Evolutionary conservation across 1,284 basidiomycete genomes (phyloP), one percentile per base, ranked within the genome.

Genomic region (Ustilago hordei): DNA sequence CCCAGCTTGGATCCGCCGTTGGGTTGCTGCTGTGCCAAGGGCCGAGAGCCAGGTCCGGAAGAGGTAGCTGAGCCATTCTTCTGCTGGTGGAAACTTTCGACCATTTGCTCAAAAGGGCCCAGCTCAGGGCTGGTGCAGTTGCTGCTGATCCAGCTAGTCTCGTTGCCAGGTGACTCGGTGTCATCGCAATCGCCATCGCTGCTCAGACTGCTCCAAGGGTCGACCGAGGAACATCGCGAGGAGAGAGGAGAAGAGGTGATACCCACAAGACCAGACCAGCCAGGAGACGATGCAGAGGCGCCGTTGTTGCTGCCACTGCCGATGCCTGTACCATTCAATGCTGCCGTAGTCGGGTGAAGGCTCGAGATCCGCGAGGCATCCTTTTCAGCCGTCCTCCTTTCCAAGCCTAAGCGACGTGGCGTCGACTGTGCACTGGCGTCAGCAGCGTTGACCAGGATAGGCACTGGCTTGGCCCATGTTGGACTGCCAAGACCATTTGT

Each of bases 131-230:
- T 78, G 41, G 76, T 78, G 60, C 76, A 78, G 43, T 70, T 78
- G 63, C 76, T 78, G 69, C 76, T 78, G 68, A 65, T 78, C 76
- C 76, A 78, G 67, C 69, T 78, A 28, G 50, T 69, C 50, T 78
- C 76, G 47, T 78, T 70, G 62, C 76, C 60, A 1, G 76, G 72
- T 39, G 72, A 75, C 19, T 78, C 72, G 35, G 69, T 73, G 38
- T 67, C 77, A 9, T 71, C 74, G 6, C 64, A 62, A n/a, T 74
- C 68, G n/a, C 69, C 76, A n/a, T 75, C 73, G 57, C 78, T 79
- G 78, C 69, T 76, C 15, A 76, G 64, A 61, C 64, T 62, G 54
- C 77, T 79, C 78, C 78, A 79, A 2, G 78, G 78, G 28, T 79
- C 78, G 11, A 76, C 65, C 43, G 69, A 76, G 2, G 78, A 79